These are phyloP conservation scores for Stenogyne calaminthoides DNA, from an alignment of 305 asterid genomes.

Conservation along the genomic window DNA sequence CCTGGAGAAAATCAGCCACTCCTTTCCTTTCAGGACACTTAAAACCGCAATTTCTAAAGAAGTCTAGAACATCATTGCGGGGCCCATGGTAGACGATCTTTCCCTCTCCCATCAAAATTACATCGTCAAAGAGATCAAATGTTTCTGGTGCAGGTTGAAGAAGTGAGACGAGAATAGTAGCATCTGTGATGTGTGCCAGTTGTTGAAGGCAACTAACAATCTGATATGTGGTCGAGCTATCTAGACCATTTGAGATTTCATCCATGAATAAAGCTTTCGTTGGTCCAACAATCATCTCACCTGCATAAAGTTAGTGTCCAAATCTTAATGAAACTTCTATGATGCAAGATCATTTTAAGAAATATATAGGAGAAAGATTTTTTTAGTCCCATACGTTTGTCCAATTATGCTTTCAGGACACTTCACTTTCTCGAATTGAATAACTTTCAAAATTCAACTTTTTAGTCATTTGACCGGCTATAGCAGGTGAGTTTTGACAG, in stretches of 20 bases:
- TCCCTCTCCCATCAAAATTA: constrained; percentile 81
- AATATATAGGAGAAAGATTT: not conserved
- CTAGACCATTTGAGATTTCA: constrained; percentile 84
- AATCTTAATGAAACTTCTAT: not conserved
- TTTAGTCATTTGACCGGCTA: too few species aligned
- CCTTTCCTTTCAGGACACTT: constrained; percentile 63
- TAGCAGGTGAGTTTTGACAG: too few species aligned
- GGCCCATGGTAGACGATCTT: constrained; percentile 77
- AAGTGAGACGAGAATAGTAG: constrained; percentile 72
- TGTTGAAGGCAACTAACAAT: constrained; percentile 73
- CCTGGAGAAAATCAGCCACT: constrained; percentile 64
- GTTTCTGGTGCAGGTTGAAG: constrained; percentile 96
- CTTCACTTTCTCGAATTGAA: too few species aligned
- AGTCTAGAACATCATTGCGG: constrained; percentile 46
- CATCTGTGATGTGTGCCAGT: constrained; percentile 67
- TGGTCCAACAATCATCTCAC: constrained; percentile 90
- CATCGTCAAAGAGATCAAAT: constrained; percentile 81
- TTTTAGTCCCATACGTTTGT: too few species aligned
- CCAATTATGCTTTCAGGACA: too few species aligned
- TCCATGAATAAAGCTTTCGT: constrained; percentile 78
- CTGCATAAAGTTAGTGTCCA: constrained; percentile 38
- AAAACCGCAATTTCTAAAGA: constrained; percentile 51
- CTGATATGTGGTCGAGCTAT: constrained; percentile 81
- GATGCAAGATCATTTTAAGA: too few species aligned
- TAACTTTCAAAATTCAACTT: too few species aligned